Conservation (phyloP, 2,329 filamentous ascomycete genomes). For the Pseudopithomyces chartarum region DNA sequence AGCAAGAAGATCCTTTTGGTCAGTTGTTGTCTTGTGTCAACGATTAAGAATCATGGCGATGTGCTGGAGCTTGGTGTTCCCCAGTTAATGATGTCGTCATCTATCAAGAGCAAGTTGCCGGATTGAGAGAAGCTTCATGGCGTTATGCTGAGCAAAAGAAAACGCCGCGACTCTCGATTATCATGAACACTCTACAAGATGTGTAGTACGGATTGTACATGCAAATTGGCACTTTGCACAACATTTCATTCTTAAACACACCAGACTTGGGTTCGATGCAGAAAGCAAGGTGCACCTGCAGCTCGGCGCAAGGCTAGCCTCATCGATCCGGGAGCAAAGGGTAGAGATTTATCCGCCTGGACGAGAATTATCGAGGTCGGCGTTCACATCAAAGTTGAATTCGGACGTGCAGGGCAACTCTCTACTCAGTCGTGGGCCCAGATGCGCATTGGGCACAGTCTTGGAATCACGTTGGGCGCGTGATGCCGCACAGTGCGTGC, state of each 20-base stretch:
- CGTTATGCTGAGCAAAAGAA: neutral
- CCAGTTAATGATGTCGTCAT: conserved; percentile 10
- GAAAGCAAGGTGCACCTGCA: neutral
- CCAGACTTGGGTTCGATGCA: no score
- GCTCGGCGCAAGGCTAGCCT: neutral
- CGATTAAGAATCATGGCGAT: neutral
- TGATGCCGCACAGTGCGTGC: neutral
- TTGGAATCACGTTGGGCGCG: neutral
- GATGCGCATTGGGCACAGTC: neutral
- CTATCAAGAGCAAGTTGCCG: conserved; percentile 2
- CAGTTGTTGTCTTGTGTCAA: neutral
- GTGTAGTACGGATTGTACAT: neutral
- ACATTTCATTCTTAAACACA: neutral
- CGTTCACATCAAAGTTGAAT: neutral
- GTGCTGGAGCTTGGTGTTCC: conserved; percentile 5
- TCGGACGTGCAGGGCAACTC: neutral
- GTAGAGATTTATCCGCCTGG: neutral
- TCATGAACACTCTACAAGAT: neutral
- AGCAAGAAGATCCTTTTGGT: neutral
- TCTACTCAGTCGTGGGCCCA: neutral
- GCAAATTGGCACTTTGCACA: neutral
- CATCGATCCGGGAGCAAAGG: neutral
- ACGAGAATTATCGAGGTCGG: neutral
- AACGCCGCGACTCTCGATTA: no score
- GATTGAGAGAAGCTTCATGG: neutral